A percentile compares a stretch with the other conserved stretches of the same genome.
phyloP scores from a whole-genome alignment of 2,329 filamentous ascomycete genomes.

The Apiospora saccharicola region DNA sequence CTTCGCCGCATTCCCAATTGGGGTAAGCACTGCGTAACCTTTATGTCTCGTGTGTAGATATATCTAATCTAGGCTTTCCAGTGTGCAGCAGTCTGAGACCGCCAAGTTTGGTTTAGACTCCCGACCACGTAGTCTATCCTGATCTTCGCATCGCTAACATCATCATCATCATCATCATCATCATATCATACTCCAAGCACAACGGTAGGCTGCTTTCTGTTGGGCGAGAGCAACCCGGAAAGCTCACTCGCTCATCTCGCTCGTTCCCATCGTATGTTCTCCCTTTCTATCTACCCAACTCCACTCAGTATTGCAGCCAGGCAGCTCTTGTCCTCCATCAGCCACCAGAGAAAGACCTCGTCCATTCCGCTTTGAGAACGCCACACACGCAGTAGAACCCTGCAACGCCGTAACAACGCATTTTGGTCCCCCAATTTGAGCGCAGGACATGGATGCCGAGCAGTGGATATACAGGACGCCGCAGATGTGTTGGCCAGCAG shows the following conservation, averaged over 20 bases:
- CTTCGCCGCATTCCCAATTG: conserved; percentile 11
- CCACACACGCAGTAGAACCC: background rate
- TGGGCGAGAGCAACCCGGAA: background rate
- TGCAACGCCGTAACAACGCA: conserved; percentile 5
- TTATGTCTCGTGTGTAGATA: background rate
- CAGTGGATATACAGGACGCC: background rate
- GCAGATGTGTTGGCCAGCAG: conserved; percentile 5
- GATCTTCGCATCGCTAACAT: background rate
- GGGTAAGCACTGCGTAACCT: conserved; percentile 13
- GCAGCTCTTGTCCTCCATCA: background rate
- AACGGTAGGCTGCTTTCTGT: background rate
- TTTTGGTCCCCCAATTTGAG: background rate
- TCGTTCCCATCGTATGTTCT: background rate
- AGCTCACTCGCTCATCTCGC: background rate
- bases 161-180: conserved; percentile 9
- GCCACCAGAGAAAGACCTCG: background rate
- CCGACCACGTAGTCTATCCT: background rate
- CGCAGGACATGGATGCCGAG: background rate
- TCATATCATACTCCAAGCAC: conserved; percentile 4
- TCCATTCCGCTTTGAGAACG: background rate
- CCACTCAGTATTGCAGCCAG: background rate
- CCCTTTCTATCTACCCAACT: background rate
- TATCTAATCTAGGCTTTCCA: background rate
- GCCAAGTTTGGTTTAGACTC: background rate
- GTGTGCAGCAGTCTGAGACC: background rate